Conservation (phyloP, 2,329 filamentous ascomycete genomes). For the Aureobasidium sp. region DNA sequence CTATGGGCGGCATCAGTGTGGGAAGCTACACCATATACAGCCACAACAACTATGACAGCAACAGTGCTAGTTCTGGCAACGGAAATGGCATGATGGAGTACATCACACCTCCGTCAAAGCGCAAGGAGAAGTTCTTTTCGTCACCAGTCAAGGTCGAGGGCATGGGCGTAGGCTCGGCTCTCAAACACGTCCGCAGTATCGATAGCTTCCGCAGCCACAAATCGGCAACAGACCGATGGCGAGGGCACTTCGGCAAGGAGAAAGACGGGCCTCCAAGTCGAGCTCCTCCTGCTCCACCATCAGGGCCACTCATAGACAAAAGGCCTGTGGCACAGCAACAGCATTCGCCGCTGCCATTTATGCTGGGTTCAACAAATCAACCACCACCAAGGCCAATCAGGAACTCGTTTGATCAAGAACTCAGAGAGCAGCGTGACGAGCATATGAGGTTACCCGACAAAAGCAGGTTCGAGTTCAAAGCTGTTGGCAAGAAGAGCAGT, state of each 20-base stretch:
- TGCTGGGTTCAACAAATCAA: background rate
- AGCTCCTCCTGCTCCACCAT: background rate
- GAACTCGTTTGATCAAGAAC: background rate
- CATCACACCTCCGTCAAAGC: constrained; percentile 21
- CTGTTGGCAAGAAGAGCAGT: constrained; percentile 21
- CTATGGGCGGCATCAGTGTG: constrained; percentile 15
- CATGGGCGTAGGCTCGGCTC: background rate
- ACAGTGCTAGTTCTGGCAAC: constrained; percentile 11
- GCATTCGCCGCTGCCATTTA: background rate
- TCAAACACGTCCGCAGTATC: constrained; percentile 11
- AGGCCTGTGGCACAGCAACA: background rate
- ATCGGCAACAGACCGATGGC: background rate
- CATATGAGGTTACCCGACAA: constrained; percentile 17
- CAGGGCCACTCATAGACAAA: background rate
- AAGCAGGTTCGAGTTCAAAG: constrained; percentile 28
- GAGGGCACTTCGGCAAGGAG: background rate
- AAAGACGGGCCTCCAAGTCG: background rate
- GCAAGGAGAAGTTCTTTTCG: constrained; percentile 19
- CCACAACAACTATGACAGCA: constrained; percentile 7
- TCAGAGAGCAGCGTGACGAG: background rate
- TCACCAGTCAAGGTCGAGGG: background rate
- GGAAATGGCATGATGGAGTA: constrained; percentile 16
- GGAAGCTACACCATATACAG: constrained; percentile 17
- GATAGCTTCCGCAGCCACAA: constrained; percentile 12
- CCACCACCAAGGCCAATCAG: background rate